Base-by-base conservation (phyloP, 306 rosid species). In the Ormosia semicastrata region DNA sequence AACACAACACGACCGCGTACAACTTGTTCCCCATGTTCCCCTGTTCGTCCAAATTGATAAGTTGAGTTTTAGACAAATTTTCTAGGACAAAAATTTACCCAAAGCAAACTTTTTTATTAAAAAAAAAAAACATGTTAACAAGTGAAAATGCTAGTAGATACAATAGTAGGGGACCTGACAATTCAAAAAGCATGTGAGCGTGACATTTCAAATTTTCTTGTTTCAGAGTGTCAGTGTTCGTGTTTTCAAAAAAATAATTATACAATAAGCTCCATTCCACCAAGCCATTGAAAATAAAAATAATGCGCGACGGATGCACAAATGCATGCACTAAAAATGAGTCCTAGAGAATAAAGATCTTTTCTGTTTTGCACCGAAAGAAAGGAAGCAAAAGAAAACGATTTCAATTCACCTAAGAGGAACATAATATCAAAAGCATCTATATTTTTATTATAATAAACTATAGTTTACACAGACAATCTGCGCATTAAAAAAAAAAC, bases 11-110 rank as follows among this genome's bases (percentile, higher is more conserved):
- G 1, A 84, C 15, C 12, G 54, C 81, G 9, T 71, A 78, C 64
- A 79, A 40, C 13, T 56, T 63, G 57, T 37, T 72, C 65, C 83
- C 83, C 97, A 95, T 91, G 4, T 50, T 83, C 15, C 71, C 86
- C 97, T 92, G 76, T 66, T 66, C 66, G 56, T 50, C 64, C 85
- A 76, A 57, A 71, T n/a, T 41, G 33, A n/a, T 24, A 80, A 72
- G 8, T 15, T 17, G 9, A 62, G 73, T 17, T 24, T 77, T 3
- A 40, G 11, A 11, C 6, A 10, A 56, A 10, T 24, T 18, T 4
- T 32, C 36, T 36, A 70, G 37, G 7, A 58, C 6, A 11, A 12
- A 29, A 46, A 8, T 24, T 4, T 5, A 52, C 29, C 24, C 5
- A 3, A 29, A 17, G 64, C 1, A 58, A 58, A 8, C 2, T 29